Evolutionary conservation across 768 basidiomycete genomes (phyloP).

Genomic region (Mycena amicta): DNA sequence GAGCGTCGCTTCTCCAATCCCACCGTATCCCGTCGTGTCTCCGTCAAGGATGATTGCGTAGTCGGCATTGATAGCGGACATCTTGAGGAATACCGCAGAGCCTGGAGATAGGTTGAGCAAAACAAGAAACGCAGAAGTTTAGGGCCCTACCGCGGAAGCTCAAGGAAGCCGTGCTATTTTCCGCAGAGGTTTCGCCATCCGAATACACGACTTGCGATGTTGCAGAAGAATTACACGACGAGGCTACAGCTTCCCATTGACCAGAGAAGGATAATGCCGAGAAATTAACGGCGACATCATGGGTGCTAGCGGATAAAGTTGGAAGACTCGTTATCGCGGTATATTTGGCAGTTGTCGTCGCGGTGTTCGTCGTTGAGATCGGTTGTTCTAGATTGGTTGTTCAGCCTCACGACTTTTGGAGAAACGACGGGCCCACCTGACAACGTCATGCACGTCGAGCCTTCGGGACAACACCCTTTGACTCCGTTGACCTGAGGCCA

Average conservation of each 20-base stretch:
- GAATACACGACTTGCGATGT: not conserved
- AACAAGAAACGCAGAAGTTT: not conserved
- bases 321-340: slow-evolving; percentile 5
- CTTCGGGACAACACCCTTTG: slow-evolving; percentile 8
- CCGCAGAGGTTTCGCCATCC: not conserved
- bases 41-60: slow-evolving; percentile 3
- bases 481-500: not conserved
- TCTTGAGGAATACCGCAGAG: slow-evolving; percentile 3
- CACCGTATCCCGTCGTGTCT: slow-evolving; percentile 1
- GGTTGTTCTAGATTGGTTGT: not conserved
- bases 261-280: not conserved
- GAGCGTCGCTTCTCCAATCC: not conserved
- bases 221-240: slow-evolving; percentile 5
- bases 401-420: too few species aligned
- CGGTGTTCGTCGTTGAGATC: not conserved
- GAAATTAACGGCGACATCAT: slow-evolving; percentile 7
- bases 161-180: not conserved
- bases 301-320: not conserved
- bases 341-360: not conserved
- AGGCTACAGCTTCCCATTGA: not conserved
- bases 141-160: slow-evolving; percentile 5
- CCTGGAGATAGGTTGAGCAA: not conserved
- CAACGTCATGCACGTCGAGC: not conserved
- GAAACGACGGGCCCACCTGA: too few species aligned
- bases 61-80: slow-evolving; percentile 1